Conservation (phyloP, 2,329 filamentous ascomycete species). For the Penicillium sp. region DNA sequence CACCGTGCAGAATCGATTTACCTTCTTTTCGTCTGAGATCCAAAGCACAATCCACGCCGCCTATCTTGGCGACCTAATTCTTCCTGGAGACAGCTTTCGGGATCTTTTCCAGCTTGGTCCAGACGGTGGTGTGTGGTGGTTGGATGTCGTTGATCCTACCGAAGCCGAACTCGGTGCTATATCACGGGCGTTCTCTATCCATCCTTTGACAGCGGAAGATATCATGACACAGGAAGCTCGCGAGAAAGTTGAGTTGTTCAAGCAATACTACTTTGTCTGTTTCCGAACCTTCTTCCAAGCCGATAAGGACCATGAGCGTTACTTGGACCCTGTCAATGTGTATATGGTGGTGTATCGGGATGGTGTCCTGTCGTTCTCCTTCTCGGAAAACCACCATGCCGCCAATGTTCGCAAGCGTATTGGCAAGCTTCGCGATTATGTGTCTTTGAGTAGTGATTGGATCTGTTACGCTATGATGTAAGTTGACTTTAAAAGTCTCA, state of each 20-base stretch:
- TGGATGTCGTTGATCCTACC: constrained; percentile 86
- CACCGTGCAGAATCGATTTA: constrained; percentile 74
- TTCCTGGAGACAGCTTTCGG: constrained; percentile 84
- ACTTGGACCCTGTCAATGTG: constrained; percentile 91
- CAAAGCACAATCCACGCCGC: constrained; percentile 90
- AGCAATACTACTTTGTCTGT: constrained; percentile 95
- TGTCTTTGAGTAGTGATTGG: constrained; percentile 93
- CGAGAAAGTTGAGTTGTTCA: constrained; percentile 97
- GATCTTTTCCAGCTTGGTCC: constrained; percentile 73
- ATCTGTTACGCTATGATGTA: constrained; percentile 97
- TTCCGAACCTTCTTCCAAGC: constrained; percentile 90
- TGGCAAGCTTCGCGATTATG: constrained; percentile 87
- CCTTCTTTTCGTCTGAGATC: constrained; percentile 93
- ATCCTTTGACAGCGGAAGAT: constrained; percentile 93
- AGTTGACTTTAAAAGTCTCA: constrained; percentile 31
- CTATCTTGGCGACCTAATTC: constrained; percentile 80
- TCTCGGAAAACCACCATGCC: constrained; percentile 80
- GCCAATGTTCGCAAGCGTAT: constrained; percentile 88
- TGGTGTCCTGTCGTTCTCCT: constrained; percentile 92
- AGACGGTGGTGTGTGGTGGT: constrained; percentile 91
- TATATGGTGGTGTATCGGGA: constrained; percentile 97
- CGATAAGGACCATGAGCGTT: constrained; percentile 72
- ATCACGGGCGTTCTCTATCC: constrained; percentile 91
- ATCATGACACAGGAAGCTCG: constrained; percentile 92
- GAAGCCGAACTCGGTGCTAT: constrained; percentile 84